Evolutionary conservation across 2,329 filamentous ascomycete genomes (phyloP).

Genomic region (Aureobasidium sp.): DNA sequence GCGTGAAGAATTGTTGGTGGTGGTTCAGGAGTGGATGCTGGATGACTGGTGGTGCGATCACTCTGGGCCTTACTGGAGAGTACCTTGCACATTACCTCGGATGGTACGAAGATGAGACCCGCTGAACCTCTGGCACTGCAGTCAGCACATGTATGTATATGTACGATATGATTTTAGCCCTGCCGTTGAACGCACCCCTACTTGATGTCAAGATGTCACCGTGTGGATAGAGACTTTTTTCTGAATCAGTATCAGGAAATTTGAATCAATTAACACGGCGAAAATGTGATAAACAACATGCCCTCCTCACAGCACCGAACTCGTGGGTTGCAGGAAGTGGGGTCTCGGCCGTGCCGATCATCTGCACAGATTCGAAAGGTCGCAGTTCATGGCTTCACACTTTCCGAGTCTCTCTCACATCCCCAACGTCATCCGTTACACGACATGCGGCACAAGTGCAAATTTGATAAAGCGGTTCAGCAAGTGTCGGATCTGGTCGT

Average conservation of each 20-base stretch:
- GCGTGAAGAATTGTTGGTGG: constrained; percentile 53
- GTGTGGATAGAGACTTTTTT: background rate
- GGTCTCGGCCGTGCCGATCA: background rate
- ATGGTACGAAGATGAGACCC: constrained; percentile 8
- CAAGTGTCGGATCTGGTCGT: background rate
- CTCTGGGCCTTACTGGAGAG: constrained; percentile 47
- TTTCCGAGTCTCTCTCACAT: background rate
- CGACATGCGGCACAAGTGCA: background rate
- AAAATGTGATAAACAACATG: background rate
- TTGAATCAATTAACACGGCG: background rate
- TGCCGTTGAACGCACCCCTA: background rate
- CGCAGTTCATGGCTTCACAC: background rate
- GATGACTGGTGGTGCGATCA: constrained; percentile 53
- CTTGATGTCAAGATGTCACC: background rate
- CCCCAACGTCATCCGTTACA: background rate
- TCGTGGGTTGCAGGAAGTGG: background rate
- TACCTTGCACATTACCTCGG: constrained; percentile 31
- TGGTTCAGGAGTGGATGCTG: constrained; percentile 57
- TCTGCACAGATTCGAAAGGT: background rate
- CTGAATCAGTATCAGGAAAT: background rate
- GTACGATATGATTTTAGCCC: background rate
- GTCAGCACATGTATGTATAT: constrained; percentile 1
- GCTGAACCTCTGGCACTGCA: background rate
- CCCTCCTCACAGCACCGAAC: background rate
- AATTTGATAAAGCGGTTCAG: background rate